These are phyloP conservation scores for Metschnikowia matae DNA, from an alignment of 805 yeast genomes.

Conservation along the genomic window DNA sequence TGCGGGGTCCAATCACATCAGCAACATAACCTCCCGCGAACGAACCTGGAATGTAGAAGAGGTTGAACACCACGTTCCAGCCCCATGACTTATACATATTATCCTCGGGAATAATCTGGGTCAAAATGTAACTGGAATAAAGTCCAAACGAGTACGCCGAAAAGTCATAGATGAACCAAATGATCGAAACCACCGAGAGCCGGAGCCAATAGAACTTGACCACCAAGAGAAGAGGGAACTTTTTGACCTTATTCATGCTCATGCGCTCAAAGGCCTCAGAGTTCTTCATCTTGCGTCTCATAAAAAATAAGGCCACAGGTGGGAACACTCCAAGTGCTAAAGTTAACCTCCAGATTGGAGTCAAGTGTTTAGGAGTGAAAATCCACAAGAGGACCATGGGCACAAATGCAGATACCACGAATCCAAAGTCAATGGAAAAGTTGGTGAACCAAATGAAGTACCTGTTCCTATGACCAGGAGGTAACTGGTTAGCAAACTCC, in stretches of 20 bases:
- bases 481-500: constrained; percentile 76
- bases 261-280: constrained; percentile 66
- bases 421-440: constrained; percentile 82
- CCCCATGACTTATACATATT: constrained; percentile 75
- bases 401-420: constrained; percentile 77
- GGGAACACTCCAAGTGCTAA: constrained; percentile 88
- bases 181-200: constrained; percentile 59
- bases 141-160: constrained; percentile 83
- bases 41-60: constrained; percentile 88
- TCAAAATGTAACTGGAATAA: constrained; percentile 70
- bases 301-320: constrained; percentile 70
- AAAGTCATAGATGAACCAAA: constrained; percentile 93
- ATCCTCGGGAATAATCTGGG: constrained; percentile 51
- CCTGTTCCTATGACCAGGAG: constrained; percentile 82
- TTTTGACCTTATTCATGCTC: constrained; percentile 55
- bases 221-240: constrained; percentile 63
- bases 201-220: constrained; percentile 85
- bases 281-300: constrained; percentile 74
- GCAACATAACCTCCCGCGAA: constrained; percentile 78
- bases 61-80: constrained; percentile 85
- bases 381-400: constrained; percentile 86
- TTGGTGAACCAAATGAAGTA: constrained; percentile 89
- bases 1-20: constrained; percentile 90
- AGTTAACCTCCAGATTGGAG: constrained; percentile 88
- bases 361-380: constrained; percentile 63